Evolutionary conservation across 179 eudicot genomes (phyloP).

Genomic region (Beta lomatogona): DNA sequence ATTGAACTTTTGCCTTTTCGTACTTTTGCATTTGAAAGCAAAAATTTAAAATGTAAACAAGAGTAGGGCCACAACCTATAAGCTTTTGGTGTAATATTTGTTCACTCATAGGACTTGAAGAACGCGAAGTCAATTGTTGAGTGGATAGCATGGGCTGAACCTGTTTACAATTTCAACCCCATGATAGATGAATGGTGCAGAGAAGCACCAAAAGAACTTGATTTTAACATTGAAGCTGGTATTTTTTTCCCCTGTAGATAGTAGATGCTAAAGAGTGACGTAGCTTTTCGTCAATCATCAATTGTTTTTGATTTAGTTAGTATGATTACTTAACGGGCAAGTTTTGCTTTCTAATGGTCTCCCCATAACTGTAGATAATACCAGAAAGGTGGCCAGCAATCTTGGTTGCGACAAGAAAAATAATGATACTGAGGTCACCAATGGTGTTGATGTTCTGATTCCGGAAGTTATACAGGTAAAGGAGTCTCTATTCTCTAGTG

Average conservation of each 20-base stretch:
- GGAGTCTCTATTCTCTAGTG: constrained; percentile 3
- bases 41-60: background rate
- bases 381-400: constrained; percentile 77
- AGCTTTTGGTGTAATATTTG: constrained; percentile 23
- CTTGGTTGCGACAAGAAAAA: constrained; percentile 64
- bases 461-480: constrained; percentile 94
- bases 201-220: constrained; percentile 96
- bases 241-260: constrained; percentile 19
- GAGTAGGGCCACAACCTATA: constrained; percentile 18
- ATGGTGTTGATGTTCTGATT: constrained; percentile 75
- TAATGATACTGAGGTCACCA: constrained; percentile 33
- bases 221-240: constrained; percentile 98
- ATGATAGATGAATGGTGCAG: constrained; percentile 99
- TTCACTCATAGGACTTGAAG: constrained; percentile 76
- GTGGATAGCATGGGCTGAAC: constrained; percentile 99
- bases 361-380: constrained; percentile 71
- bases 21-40: constrained; percentile 6
- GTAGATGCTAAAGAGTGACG: background rate
- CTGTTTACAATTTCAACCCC: constrained; percentile 91
- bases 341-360: constrained; percentile 7
- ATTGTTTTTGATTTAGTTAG: constrained; percentile 1
- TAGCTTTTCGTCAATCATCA: constrained; percentile 6
- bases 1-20: constrained; percentile 4
- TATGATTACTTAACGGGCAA: background rate
- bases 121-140: constrained; percentile 92